Evolutionary conservation across 352 stramenopile genomes (phyloP).

Genomic region (Pseudoperonospora humuli): DNA sequence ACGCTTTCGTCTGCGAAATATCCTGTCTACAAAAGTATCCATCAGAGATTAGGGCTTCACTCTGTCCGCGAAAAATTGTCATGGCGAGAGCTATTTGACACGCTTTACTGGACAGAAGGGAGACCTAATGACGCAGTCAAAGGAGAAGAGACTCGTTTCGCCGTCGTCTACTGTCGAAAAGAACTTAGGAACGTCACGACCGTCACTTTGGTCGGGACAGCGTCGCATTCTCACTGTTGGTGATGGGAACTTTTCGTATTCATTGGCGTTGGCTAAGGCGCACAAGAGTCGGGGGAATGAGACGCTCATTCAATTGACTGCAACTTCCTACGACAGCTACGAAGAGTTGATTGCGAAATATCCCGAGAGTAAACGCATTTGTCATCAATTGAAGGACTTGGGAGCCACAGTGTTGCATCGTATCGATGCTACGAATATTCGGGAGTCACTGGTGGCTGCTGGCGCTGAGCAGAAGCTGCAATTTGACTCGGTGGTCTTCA

Average conservation of each 20-base stretch:
- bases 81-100: no score
- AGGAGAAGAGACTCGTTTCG: not conserved
- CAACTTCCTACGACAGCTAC: constrained; percentile 59
- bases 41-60: no score
- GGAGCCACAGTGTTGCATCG: constrained; percentile 44
- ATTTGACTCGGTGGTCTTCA: constrained; percentile 88
- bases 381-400: constrained; percentile 29
- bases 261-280: constrained; percentile 55
- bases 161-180: not conserved
- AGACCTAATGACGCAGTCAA: constrained; percentile 6
- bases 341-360: constrained; percentile 62
- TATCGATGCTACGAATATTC: constrained; percentile 60
- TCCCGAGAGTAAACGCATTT: constrained; percentile 36
- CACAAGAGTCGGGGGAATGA: constrained; percentile 6
- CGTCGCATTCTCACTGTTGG: constrained; percentile 77
- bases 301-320: constrained; percentile 21
- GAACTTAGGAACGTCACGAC: not conserved
- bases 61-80: no score
- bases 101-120: no score
- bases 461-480: constrained; percentile 3
- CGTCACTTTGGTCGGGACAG: not conserved
- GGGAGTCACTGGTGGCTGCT: constrained; percentile 24
- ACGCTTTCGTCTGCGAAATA: no score
- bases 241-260: constrained; percentile 93
- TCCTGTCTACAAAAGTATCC: no score